These are phyloP conservation scores for Carex myosuroides DNA, from an alignment of 176 grass and related monocot genomes.

Conservation along the genomic window DNA sequence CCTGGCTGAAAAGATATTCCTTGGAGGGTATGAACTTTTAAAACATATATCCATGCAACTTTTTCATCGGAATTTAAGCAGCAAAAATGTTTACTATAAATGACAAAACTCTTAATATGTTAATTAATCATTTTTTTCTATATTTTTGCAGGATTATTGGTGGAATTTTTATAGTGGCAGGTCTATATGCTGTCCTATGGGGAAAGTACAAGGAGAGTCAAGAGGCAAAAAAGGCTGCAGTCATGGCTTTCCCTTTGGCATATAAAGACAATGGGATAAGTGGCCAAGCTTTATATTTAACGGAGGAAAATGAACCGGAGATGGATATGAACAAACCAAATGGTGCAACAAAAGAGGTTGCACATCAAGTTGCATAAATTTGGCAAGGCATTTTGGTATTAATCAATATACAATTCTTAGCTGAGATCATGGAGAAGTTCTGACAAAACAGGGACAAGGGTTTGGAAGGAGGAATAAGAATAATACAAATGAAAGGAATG, in stretches of 20 bases:
- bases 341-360: slow-evolving; percentile 33
- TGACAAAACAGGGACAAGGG: slow-evolving; percentile 33
- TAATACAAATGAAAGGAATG: slow-evolving; percentile 23
- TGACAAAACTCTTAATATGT: not conserved
- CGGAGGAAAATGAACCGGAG: slow-evolving; percentile 33
- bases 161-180: slow-evolving; percentile 66
- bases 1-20: slow-evolving; percentile 80
- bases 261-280: slow-evolving; percentile 19
- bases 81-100: not conserved
- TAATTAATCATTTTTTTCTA: not conserved
- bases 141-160: slow-evolving; percentile 41
- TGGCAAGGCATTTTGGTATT: not conserved
- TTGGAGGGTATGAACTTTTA: slow-evolving; percentile 44
- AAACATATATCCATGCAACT: not conserved
- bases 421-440: slow-evolving; percentile 3
- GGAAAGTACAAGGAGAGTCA: slow-evolving; percentile 77
- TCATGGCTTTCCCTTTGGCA: slow-evolving; percentile 50
- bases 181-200: slow-evolving; percentile 86
- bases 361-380: slow-evolving; percentile 24
- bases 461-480: slow-evolving; percentile 24
- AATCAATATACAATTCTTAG: slow-evolving; percentile 10
- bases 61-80: not conserved
- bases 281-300: slow-evolving; percentile 25
- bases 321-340: slow-evolving; percentile 40
- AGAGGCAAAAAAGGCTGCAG: slow-evolving; percentile 26